Base-by-base conservation (phyloP, 2,329 filamentous ascomycete species). In the Calycina marina region DNA sequence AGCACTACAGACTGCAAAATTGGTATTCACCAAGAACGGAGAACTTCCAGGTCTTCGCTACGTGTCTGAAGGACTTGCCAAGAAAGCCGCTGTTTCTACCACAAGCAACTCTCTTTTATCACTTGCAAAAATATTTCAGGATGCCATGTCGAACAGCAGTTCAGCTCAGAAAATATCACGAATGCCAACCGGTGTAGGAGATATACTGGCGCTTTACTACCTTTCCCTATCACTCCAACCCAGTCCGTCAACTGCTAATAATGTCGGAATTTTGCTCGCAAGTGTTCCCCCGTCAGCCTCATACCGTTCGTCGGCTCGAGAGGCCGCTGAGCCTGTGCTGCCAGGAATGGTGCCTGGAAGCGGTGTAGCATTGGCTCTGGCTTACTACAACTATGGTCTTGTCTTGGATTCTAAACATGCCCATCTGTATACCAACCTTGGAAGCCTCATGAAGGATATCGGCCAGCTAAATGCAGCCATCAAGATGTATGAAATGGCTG, bases 241-340 rank as follows among this genome's bases (percentile, higher is more conserved):
- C 29, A 96, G 90, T 47, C 90, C 90, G 2, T 98, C 90, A 0
- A 98, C 90, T 0, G 90, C 90, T 1, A 98, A 98, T 53, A 98
- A 98, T 52, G 86, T 98, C 9, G 90, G 90, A 3, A 98, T 98
- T 34, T 65, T 98, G 16, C 71, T 98, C n/a, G 90, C 90, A 4
- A 83, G 90, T 35, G 81, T 96, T 13, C 90, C 93, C 50, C 85
- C 93, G 45, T 53, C 60, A 6, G 56, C 59, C 14, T 55, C 57
- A 41, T 59, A 56, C 11, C 45, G 46, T 15, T 47, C 46, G 34
- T 46, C 49, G 14, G 45, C 40, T 34, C 46, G 36, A 34, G 57
- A 49, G 30, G 37, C 52, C 6, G 42, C 45, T 15, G 51, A 62
- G 13, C 61, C 59, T 9, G 59, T 58, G 10, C 75, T 90, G 32